These are phyloP conservation scores for Setomelanomma holmii DNA, from an alignment of 2,329 filamentous ascomycete species.

Conservation along the genomic window DNA sequence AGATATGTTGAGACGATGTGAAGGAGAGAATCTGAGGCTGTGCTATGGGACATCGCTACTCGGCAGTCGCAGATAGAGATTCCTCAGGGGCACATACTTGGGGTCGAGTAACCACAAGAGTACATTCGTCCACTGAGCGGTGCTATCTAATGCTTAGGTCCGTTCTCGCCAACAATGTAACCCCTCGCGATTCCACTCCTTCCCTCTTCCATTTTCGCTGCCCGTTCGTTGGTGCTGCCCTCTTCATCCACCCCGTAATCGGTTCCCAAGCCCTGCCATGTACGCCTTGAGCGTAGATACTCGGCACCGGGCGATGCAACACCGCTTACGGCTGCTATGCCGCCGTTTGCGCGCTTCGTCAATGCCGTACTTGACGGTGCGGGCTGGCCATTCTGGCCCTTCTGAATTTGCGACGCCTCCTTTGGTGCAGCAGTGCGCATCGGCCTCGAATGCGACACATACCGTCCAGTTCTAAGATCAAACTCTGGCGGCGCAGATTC, in stretches of 20 bases:
- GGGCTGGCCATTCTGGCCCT: slow-evolving; percentile 7
- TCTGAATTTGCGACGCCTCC: background rate
- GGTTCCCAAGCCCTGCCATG: slow-evolving; percentile 90
- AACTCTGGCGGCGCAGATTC: slow-evolving; percentile 81
- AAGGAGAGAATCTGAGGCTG: too few relatives aligned
- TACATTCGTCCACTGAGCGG: too few relatives aligned
- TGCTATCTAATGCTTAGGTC: slow-evolving; percentile 25
- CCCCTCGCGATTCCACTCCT: slow-evolving; percentile 87
- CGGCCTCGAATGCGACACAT: slow-evolving; percentile 79
- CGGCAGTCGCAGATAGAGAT: too few relatives aligned
- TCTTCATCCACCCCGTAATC: slow-evolving; percentile 73
- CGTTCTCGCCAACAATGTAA: slow-evolving; percentile 74
- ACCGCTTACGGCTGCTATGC: slow-evolving; percentile 82
- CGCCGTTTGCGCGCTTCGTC: slow-evolving; percentile 69
- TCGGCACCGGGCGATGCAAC: slow-evolving; percentile 91
- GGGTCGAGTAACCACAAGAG: too few relatives aligned
- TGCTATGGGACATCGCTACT: too few relatives aligned
- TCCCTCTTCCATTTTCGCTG: slow-evolving; percentile 81
- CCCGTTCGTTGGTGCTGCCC: slow-evolving; percentile 56
- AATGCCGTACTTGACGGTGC: slow-evolving; percentile 60
- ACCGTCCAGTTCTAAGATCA: slow-evolving; percentile 85
- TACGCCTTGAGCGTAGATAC: slow-evolving; percentile 79
- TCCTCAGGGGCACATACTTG: too few relatives aligned
- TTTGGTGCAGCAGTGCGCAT: slow-evolving; percentile 53
- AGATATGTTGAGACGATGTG: background rate